Base-by-base conservation (phyloP, 73 alveolate species). In the Paramecium biaurelia region DNA sequence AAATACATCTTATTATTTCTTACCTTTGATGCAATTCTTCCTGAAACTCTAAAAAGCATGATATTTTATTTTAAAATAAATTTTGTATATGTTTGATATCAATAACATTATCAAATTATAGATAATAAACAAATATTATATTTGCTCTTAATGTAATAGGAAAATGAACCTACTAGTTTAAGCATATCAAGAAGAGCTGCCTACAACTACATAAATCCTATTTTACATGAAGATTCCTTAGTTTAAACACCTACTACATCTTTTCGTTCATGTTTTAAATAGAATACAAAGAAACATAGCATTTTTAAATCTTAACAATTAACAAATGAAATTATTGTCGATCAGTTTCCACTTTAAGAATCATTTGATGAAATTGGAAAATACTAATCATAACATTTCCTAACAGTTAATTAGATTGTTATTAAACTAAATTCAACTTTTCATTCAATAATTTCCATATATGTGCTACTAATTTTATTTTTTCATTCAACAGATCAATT, bases 41-140 rank as follows among this genome's bases (percentile, higher is more conserved):
- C 84, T 63, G 84, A 63, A 30, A 63, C 84, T 63, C 84, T 63
- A 24, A 63, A 63, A 63, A 63, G 84, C 84, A 63, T 63, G 84
- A 63, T 63, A 63, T 63, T 63, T 63, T 63, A 63, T 63, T 63
- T 63, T 63, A 63, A 63, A 63, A 63, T 63, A 30, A 63, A 63
- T 63, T 53, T 53, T 53, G 68, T 53, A 53, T 7, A 53, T 15
- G 68, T 53, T 18, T 53, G 11, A 15, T 53, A 11, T 53, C 68
- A 53, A 53, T 53, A 53, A 53, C 30, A 53, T 53, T 18, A 53
- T 53, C 68, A 53, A 53, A 18, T 53, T 15, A 53, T 53, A 53
- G 68, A 53, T 53, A 18, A 1, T 18, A 53, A 53, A 53, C 67
- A 1, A 53, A 53, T 53, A 53, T 53, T 5, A 53, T 53, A n/a